Evolutionary conservation across 176 grass and related monocot species (phyloP).

Genomic region (Ensete glaucum): DNA sequence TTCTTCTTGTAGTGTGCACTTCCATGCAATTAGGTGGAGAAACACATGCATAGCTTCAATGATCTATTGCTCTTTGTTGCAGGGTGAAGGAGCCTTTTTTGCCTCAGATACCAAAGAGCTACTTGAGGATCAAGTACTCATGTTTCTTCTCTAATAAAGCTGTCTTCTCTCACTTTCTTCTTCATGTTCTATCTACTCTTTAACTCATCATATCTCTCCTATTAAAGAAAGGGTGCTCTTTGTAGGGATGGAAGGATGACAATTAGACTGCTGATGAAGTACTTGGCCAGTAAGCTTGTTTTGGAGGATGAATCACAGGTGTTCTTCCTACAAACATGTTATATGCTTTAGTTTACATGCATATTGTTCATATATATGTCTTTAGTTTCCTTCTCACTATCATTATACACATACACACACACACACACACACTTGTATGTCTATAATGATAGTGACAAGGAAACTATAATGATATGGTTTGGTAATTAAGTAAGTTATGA

Average conservation of each 20-base stretch:
- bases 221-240: background rate
- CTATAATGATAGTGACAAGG: background rate
- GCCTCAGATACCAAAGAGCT: slow-evolving; percentile 84
- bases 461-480: background rate
- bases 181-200: background rate
- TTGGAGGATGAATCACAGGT: slow-evolving; percentile 16
- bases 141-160: background rate
- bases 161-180: background rate
- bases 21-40: slow-evolving; percentile 1
- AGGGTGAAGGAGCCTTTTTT: slow-evolving; percentile 68
- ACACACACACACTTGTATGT: too few relatives aligned
- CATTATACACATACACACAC: background rate
- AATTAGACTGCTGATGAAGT: slow-evolving; percentile 9
- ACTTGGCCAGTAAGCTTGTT: slow-evolving; percentile 1
- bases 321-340: background rate
- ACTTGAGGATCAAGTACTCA: slow-evolving; percentile 95
- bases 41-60: background rate
- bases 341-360: too few relatives aligned
- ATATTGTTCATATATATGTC: too few relatives aligned
- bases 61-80: slow-evolving; percentile 29
- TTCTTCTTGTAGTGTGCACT: background rate
- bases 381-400: background rate
- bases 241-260: slow-evolving; percentile 9
- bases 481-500: background rate
- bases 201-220: background rate